Evolutionary conservation across 495 filamentous ascomycete genomes (phyloP), one percentile per base, ranked within the genome.

Genomic region (Massariosphaeria phaeospora): DNA sequence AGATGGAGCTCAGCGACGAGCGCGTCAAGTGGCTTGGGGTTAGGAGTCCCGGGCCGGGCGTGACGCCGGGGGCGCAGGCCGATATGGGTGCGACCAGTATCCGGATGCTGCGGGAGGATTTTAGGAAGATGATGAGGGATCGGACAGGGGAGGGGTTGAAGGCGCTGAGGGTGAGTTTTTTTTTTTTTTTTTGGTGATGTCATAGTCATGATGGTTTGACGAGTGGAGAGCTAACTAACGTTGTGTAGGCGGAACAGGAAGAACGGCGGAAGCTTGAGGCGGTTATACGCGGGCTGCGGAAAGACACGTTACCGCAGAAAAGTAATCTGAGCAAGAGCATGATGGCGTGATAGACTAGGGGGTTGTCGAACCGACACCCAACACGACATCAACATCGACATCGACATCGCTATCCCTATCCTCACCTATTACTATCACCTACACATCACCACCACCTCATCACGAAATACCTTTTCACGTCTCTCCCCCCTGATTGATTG

Each of bases 81-180:
- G 44, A 40, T 29, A 53, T 36, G 42, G 81, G 83, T 61, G 80
- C 73, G 9, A 89, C 82, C 2, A 86, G 82, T 60, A 88, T 81
- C 1, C 80, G 79, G 72, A 82, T 89, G 15, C 68, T 91, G 47
- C 85, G 84, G 70, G 85, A 82, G 45, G 86, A 91, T 67, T 91
- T 91, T 67, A 87, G 86, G 75, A 89, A 88, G 74, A 90, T 91
- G 87, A 91, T 90, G 86, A 76, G 84, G 46, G 86, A 90, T 59
- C 85, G 84, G 51, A 81, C 85, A 41, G 75, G 77, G 13, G 87
- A 91, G 62, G 82, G 82, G 55, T 73, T 81, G 67, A 86, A 78
- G 72, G 73, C 77, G 44, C 65, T 90, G 31, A 83, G 78, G 75
- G 86, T 89, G 64, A 67, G 79, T 76, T 54, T 15, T 2, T 1